Conservation (phyloP, 768 basidiomycete species). For the Coprinopsis strossmayeri region DNA sequence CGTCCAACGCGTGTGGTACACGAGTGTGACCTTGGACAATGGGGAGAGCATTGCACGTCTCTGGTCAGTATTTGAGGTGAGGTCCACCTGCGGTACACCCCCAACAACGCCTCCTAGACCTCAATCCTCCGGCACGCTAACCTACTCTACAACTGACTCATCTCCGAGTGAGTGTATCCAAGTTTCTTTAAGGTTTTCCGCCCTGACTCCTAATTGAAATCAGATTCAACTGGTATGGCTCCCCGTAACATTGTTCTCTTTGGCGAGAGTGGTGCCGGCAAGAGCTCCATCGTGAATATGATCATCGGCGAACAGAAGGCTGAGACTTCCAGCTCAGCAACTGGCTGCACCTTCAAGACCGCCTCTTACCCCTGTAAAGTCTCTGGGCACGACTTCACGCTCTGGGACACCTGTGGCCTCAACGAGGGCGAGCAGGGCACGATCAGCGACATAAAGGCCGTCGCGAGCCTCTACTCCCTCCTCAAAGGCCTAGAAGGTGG, state of each 20-base stretch:
- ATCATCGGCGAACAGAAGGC: conserved; percentile 19
- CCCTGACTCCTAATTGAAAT: too few relatives aligned
- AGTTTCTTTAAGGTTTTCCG: too few relatives aligned
- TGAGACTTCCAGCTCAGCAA: conserved; percentile 22
- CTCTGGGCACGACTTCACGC: conserved; percentile 16
- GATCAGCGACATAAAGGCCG: conserved; percentile 14
- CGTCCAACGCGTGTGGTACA: too few relatives aligned
- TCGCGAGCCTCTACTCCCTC: conserved; percentile 21
- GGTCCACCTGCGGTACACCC: too few relatives aligned
- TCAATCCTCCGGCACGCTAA: too few relatives aligned
- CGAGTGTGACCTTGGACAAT: too few relatives aligned
- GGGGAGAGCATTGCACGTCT: too few relatives aligned
- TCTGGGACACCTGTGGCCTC: conserved; percentile 34
- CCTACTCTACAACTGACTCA: too few relatives aligned
- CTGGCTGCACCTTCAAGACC: conserved; percentile 29
- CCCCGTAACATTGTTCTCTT: conserved; percentile 27
- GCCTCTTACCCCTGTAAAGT: conserved; percentile 19
- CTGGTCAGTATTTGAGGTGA: too few relatives aligned
- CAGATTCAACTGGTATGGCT: too few relatives aligned
- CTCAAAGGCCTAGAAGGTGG: conserved; percentile 28
- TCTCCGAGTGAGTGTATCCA: too few relatives aligned
- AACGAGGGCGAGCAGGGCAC: conserved; percentile 12
- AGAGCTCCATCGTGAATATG: conserved; percentile 26
- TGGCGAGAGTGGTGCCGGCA: conserved; percentile 27
- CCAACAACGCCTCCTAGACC: too few relatives aligned